Evolutionary conservation across 164 flowering plant genomes (phyloP).

Genomic region (Berberis vulgaris): DNA sequence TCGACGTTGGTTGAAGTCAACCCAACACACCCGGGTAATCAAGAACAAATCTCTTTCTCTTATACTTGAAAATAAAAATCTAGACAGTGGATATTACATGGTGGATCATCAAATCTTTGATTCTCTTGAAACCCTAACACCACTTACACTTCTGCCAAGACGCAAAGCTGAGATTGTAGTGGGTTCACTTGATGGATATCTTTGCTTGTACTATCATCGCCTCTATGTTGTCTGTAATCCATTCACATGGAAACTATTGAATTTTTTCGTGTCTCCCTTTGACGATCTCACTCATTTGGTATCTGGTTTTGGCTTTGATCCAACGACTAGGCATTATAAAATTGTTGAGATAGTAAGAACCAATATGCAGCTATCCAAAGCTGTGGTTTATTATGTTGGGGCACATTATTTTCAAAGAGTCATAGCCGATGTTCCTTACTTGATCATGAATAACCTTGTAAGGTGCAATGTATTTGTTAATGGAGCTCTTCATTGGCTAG

Average conservation of each 20-base stretch:
- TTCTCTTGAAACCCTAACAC: background rate
- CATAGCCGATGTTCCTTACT: background rate
- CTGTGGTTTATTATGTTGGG: background rate
- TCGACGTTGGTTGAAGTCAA: background rate
- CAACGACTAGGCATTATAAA: background rate
- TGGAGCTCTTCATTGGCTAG: background rate
- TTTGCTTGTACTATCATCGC: background rate
- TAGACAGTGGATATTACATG: background rate
- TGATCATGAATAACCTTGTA: background rate
- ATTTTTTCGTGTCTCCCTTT: background rate
- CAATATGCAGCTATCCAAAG: background rate
- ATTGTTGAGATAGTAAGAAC: background rate
- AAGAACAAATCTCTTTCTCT: background rate
- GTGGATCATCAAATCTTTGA: background rate
- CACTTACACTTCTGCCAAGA: background rate
- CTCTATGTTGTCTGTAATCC: background rate
- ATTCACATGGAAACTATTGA: background rate
- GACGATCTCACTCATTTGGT: background rate
- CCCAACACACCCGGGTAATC: background rate
- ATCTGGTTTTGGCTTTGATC: background rate
- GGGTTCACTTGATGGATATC: constrained; percentile 7
- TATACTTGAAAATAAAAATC: too few relatives aligned
- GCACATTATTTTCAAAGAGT: background rate
- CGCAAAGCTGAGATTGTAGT: background rate
- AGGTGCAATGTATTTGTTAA: background rate